phyloP scores from a whole-genome alignment of 768 basidiomycete species.

The Nidula microcarpa region DNA sequence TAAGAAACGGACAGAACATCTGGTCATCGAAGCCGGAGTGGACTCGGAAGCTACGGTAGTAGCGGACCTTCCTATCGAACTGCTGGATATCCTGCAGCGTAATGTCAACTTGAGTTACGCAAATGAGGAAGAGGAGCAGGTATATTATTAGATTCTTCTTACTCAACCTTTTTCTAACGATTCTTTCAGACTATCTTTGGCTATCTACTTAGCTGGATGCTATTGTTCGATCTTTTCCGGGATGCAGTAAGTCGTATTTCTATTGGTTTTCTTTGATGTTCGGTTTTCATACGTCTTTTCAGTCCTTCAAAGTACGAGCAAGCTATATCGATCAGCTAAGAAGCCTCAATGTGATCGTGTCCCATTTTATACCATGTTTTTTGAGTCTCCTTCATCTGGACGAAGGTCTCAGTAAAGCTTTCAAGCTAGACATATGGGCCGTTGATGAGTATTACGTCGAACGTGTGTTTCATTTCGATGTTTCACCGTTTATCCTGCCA shows the following conservation, averaged over 20 bases:
- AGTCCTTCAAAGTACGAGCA: slow-evolving; percentile 88
- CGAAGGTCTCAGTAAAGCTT: slow-evolving; percentile 56
- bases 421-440: slow-evolving; percentile 84
- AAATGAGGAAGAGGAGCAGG: slow-evolving; percentile 31
- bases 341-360: slow-evolving; percentile 58
- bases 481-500: not conserved
- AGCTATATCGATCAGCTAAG: slow-evolving; percentile 86
- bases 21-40: slow-evolving; percentile 86
- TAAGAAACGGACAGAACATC: slow-evolving; percentile 69
- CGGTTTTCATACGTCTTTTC: slow-evolving; percentile 1
- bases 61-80: slow-evolving; percentile 60
- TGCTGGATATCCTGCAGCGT: slow-evolving; percentile 60
- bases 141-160: slow-evolving; percentile 12
- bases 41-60: slow-evolving; percentile 57
- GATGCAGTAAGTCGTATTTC: slow-evolving; percentile 61
- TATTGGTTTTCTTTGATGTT: not conserved
- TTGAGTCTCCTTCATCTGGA: slow-evolving; percentile 67
- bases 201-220: slow-evolving; percentile 84
- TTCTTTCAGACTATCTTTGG: slow-evolving; percentile 46
- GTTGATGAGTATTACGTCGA: slow-evolving; percentile 82
- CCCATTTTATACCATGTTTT: slow-evolving; percentile 67
- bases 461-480: slow-evolving; percentile 37
- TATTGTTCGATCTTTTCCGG: slow-evolving; percentile 79
- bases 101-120: slow-evolving; percentile 32
- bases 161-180: too few species aligned